Evolutionary conservation across 2,329 filamentous ascomycete genomes (phyloP).

Genomic region (Sarocladiaceae sp.): DNA sequence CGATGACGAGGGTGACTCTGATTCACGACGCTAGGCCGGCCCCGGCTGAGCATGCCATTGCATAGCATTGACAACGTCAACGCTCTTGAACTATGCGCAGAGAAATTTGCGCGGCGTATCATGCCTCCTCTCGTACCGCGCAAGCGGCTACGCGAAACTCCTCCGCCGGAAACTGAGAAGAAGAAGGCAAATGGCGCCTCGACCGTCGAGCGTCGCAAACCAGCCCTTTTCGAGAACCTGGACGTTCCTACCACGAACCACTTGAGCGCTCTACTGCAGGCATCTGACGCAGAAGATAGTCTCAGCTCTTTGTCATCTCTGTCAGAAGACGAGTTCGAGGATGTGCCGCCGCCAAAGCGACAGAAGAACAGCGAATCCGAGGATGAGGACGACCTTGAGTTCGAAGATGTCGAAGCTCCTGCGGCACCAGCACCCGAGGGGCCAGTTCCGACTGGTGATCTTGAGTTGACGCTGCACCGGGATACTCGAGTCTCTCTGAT

Average conservation of each 20-base stretch:
- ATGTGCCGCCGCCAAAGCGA: slow-evolving; percentile 34
- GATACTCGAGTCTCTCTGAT: slow-evolving; percentile 54
- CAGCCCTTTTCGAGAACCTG: slow-evolving; percentile 55
- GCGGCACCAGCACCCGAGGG: slow-evolving; percentile 43
- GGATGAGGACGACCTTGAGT: slow-evolving; percentile 37
- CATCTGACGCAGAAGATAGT: slow-evolving; percentile 38
- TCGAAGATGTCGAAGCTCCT: slow-evolving; percentile 59
- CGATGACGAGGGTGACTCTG: slow-evolving; percentile 20
- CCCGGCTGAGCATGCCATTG: not conserved
- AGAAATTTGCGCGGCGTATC: slow-evolving; percentile 10
- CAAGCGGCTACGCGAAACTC: slow-evolving; percentile 54
- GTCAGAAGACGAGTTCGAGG: slow-evolving; percentile 51
- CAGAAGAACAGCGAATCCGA: slow-evolving; percentile 27
- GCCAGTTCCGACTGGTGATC: slow-evolving; percentile 52
- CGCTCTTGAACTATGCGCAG: not conserved
- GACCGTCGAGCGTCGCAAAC: slow-evolving; percentile 33
- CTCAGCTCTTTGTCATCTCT: slow-evolving; percentile 46
- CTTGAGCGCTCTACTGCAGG: slow-evolving; percentile 34
- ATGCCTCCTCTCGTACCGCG: slow-evolving; percentile 66
- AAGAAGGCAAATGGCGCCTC: slow-evolving; percentile 15
- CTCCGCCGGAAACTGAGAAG: slow-evolving; percentile 21
- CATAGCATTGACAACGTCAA: not conserved
- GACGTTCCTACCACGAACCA: slow-evolving; percentile 42
- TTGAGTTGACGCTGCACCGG: slow-evolving; percentile 65
- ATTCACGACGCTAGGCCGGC: slow-evolving; percentile 2